These are phyloP conservation scores for Colletotrichum costaricense DNA, from an alignment of 2,329 filamentous ascomycete genomes.

Conservation along the genomic window DNA sequence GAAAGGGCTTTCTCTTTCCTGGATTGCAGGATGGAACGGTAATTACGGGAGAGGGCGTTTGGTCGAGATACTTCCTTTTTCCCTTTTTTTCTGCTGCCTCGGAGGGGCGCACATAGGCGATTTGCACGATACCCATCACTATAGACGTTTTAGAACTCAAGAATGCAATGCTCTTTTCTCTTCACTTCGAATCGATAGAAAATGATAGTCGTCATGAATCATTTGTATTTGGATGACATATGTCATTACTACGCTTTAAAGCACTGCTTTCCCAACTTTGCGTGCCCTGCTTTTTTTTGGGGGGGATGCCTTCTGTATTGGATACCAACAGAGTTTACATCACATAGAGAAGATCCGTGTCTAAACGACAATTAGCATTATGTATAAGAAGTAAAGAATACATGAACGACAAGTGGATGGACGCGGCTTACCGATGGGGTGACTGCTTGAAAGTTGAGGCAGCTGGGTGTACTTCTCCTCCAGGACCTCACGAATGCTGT, in stretches of 20 bases:
- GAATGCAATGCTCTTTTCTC: neutral
- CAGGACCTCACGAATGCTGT: slow-evolving; percentile 93
- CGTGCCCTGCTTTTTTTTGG: neutral
- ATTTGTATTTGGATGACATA: neutral
- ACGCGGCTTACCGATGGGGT: slow-evolving; percentile 82
- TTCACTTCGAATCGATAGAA: too few species aligned
- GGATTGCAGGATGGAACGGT: neutral
- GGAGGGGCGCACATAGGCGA: neutral
- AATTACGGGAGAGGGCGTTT: neutral
- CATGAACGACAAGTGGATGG: slow-evolving; percentile 28
- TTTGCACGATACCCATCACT: neutral
- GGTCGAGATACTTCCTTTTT: neutral
- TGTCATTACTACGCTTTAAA: slow-evolving; percentile 1
- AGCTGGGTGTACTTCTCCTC: slow-evolving; percentile 91
- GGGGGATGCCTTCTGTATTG: neutral
- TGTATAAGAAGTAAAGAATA: too few species aligned
- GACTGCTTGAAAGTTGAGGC: slow-evolving; percentile 95
- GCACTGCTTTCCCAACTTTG: neutral
- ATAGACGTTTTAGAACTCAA: neutral
- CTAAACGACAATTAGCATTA: neutral
- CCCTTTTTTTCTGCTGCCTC: neutral
- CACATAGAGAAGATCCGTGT: slow-evolving; percentile 32
- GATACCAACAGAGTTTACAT: slow-evolving; percentile 5
- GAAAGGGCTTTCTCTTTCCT: neutral
- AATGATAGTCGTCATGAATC: neutral